These are phyloP conservation scores for Cucurbita maxima DNA, from an alignment of 306 rosid genomes.

Conservation along the genomic window DNA sequence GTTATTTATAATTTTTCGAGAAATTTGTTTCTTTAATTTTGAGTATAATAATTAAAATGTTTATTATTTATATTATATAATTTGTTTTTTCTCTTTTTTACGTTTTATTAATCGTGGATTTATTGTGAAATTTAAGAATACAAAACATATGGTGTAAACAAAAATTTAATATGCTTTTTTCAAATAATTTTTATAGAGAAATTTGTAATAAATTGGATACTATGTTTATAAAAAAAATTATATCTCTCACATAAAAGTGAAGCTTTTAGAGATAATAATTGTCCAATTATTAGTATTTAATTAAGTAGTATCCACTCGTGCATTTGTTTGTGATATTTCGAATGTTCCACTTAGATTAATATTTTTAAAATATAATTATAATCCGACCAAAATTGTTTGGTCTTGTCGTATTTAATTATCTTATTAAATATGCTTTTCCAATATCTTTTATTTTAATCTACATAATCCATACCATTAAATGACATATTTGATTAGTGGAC, in stretches of 20 bases:
- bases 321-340: background rate
- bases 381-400: slow-evolving; percentile 4
- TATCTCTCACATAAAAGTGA: background rate
- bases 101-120: no score
- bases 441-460: background rate
- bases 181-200: no score
- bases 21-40: no score
- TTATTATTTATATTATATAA: no score
- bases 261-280: background rate
- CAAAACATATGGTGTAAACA: no score
- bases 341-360: background rate
- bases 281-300: background rate
- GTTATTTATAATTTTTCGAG: no score
- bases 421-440: background rate
- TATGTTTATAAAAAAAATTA: no score
- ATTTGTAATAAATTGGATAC: no score
- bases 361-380: background rate
- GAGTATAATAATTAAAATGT: no score
- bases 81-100: no score
- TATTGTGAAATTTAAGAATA: no score
- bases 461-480: background rate
- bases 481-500: background rate
- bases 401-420: background rate
- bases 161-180: no score
- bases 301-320: background rate